Base-by-base conservation (phyloP, 2,329 filamentous ascomycete genomes). In the Pseudogymnoascus destructans region DNA sequence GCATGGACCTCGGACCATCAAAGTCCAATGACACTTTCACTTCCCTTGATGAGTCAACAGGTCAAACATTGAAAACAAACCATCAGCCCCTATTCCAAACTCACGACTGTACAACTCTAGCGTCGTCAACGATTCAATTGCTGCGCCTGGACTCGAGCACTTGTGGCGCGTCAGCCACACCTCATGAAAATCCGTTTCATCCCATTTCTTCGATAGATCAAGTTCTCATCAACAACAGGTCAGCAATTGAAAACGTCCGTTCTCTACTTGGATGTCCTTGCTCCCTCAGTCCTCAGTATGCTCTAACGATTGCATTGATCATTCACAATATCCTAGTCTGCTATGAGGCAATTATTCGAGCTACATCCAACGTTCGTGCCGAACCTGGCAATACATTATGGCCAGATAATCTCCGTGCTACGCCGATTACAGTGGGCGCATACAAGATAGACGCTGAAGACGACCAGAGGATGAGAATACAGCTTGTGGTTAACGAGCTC, bases 171-270 rank as follows among this genome's bases (percentile, higher is more conserved):
- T 52, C 46, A 30, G 25, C 25, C n/a, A 19, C 46, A 13, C n/a
- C 8, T 7, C n/a, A 30, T 5, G 25, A 15, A 52, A 52, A 52
- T 13, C 10, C 15, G 13, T 19, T 30, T 30, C 46, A 52, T 4
- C 46, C 46, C 9, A 52, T 52, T 52, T 30, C 46, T 52, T 52
- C 46, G 25, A 52, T 52, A 52, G 46, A 52, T 10, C 46, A 52
- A 13, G 46, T 52, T 32, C 46, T 52, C 9, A 52, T 52, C 25
- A 52, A 52, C 46, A 52, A 52, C 46, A 52, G 17, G 25, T 52
- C 46, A 8, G 46, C 46, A 52, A 52, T 52, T 52, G 46, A 52
- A 19, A 52, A 52, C 13, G 46, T 30, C 5, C 46, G 25, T 52
- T 52, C 46, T 52, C 25, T 52, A 13, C 25, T 52, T 52, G 46